Evolutionary conservation across 768 basidiomycete species (phyloP).

Genomic region (Suillus sp.): DNA sequence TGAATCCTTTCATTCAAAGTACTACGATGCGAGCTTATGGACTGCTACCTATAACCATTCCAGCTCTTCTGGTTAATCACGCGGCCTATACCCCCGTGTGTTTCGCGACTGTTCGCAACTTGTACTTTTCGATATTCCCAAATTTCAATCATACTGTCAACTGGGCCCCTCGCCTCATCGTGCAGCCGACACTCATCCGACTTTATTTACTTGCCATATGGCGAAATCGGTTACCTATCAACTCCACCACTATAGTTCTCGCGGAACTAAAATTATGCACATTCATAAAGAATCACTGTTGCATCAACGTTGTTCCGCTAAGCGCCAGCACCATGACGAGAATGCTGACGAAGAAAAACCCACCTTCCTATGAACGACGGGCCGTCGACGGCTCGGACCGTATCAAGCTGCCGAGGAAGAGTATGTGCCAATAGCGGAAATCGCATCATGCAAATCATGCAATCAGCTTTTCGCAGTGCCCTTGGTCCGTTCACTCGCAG

Average conservation of each 20-base stretch:
- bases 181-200: background rate
- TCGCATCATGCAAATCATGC: background rate
- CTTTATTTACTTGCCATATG: background rate
- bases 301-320: background rate
- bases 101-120: background rate
- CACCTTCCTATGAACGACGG: background rate
- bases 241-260: background rate
- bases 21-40: background rate
- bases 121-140: background rate
- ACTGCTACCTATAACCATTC: background rate
- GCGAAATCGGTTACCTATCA: background rate
- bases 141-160: background rate
- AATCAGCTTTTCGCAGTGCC: background rate
- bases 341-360: background rate
- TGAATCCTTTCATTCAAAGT: background rate
- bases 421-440: background rate
- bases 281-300: background rate
- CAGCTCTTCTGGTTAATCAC: background rate
- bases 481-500: background rate
- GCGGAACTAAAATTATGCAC: background rate
- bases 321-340: background rate
- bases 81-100: background rate
- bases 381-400: no score
- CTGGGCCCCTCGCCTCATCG: background rate
- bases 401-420: background rate